A percentile compares a stretch with the other conserved stretches of the same genome.
Evolutionary conservation across 352 stramenopile genomes (phyloP).

Genomic region (Phytophthora pini): DNA sequence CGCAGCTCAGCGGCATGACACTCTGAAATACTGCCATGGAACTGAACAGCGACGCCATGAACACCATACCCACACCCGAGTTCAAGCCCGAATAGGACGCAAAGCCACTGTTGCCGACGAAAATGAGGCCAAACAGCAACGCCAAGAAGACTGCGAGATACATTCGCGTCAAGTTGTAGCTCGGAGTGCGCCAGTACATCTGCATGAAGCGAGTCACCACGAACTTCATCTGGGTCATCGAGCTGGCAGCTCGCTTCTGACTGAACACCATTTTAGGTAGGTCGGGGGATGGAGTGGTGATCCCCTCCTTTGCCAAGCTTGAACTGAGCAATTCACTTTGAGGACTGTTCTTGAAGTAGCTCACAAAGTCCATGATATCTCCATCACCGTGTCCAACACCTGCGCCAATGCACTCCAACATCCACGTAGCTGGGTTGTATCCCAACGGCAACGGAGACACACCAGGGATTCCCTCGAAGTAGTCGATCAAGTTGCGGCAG

Average conservation of each 20-base stretch:
- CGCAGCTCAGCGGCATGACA: not conserved
- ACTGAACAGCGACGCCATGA: no score
- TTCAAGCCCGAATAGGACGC: no score
- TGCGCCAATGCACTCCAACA: slow-evolving; percentile 50
- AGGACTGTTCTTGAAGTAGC: slow-evolving; percentile 29
- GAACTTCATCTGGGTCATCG: slow-evolving; percentile 33
- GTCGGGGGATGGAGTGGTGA: slow-evolving; percentile 23
- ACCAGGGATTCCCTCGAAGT: slow-evolving; percentile 39
- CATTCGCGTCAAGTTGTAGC: not conserved
- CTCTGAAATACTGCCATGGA: no score
- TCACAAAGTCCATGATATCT: slow-evolving; percentile 30
- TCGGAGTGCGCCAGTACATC: no score
- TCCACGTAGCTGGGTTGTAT: slow-evolving; percentile 43
- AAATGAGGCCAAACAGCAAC: no score
- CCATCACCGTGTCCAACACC: slow-evolving; percentile 33
- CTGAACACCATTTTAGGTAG: slow-evolving; percentile 35
- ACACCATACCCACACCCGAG: no score
- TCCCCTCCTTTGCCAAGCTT: slow-evolving; percentile 28
- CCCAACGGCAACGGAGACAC: slow-evolving; percentile 36
- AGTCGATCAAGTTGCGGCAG: slow-evolving; percentile 41
- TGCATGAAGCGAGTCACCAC: slow-evolving; percentile 34
- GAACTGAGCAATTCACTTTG: slow-evolving; percentile 5
- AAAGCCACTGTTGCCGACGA: no score
- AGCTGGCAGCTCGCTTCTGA: slow-evolving; percentile 34
- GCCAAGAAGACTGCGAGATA: no score